Evolutionary conservation across 1,284 basidiomycete genomes (phyloP).

Genomic region (Irpex sp.): DNA sequence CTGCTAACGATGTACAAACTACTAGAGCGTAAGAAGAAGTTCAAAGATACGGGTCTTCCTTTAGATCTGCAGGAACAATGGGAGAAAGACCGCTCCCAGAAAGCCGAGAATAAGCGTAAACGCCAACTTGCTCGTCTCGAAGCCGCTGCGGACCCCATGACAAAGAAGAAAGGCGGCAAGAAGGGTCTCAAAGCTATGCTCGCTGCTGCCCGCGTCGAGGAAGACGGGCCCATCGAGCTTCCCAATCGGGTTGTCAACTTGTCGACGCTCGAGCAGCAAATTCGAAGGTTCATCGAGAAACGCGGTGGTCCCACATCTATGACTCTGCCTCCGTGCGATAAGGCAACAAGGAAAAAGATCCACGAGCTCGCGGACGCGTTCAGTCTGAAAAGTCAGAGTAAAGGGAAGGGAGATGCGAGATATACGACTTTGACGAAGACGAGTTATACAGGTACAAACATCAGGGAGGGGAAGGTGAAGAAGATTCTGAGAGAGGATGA

Average conservation of each 20-base stretch:
- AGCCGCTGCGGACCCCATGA: constrained; percentile 51
- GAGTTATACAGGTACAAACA: constrained; percentile 43
- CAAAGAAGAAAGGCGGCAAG: constrained; percentile 58
- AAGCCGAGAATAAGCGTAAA: constrained; percentile 71
- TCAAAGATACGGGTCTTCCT: constrained; percentile 56
- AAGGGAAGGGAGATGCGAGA: constrained; percentile 60
- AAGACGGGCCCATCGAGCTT: constrained; percentile 40
- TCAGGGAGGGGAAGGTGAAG: constrained; percentile 59
- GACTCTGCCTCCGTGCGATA: constrained; percentile 74
- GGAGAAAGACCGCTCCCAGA: constrained; percentile 78
- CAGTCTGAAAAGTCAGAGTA: constrained; percentile 72
- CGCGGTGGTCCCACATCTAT: constrained; percentile 49
- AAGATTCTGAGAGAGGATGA: constrained; percentile 42
- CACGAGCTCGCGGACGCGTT: constrained; percentile 80
- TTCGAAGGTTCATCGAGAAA: constrained; percentile 66
- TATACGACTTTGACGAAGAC: constrained; percentile 74
- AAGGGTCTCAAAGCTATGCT: constrained; percentile 65
- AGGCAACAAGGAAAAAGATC: constrained; percentile 62
- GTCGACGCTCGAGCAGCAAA: constrained; percentile 59
- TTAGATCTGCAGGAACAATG: constrained; percentile 69
- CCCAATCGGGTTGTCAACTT: constrained; percentile 54
- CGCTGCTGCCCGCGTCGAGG: constrained; percentile 40
- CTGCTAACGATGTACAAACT: background rate
- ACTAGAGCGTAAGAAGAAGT: constrained; percentile 52
- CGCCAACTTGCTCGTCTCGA: constrained; percentile 58